Percentiles rank a stretch among this genome's conserved stretches.
Conservation (phyloP, 192 early-diverging fungal genomes). For the Coemansia reversa region DNA sequence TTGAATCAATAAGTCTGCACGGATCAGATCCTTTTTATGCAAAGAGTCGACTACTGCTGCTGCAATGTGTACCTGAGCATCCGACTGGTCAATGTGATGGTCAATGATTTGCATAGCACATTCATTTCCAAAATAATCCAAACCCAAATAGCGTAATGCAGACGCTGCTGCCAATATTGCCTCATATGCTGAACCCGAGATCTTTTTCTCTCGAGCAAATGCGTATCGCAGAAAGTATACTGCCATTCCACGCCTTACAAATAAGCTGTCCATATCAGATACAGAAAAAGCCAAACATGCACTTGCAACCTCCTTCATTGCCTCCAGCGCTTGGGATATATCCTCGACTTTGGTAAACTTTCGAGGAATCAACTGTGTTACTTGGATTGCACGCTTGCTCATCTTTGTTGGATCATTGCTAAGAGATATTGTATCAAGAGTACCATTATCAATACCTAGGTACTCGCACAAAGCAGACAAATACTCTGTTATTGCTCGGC, state of each 20-base stretch:
- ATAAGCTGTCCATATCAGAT: background rate
- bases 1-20: slow-evolving; percentile 14
- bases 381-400: background rate
- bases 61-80: slow-evolving; percentile 14
- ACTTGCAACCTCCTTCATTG: slow-evolving; percentile 37
- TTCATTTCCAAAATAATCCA: slow-evolving; percentile 22
- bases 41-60: slow-evolving; percentile 16
- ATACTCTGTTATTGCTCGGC: slow-evolving; percentile 10
- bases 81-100: slow-evolving; percentile 24
- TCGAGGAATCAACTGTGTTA: slow-evolving; percentile 21
- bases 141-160: background rate
- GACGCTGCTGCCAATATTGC: background rate
- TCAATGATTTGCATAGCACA: slow-evolving; percentile 30
- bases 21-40: slow-evolving; percentile 17
- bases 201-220: slow-evolving; percentile 22
- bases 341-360: slow-evolving; percentile 47
- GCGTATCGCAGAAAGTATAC: slow-evolving; percentile 18
- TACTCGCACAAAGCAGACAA: slow-evolving; percentile 22
- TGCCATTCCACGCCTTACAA: slow-evolving; percentile 14
- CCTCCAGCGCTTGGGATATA: slow-evolving; percentile 29
- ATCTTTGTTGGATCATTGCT: slow-evolving; percentile 1
- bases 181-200: slow-evolving; percentile 2
- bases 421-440: background rate
- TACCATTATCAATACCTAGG: slow-evolving; percentile 16
- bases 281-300: slow-evolving; percentile 17